A percentile compares a stretch with the other conserved stretches of the same genome.
These are phyloP conservation scores for Cercospora zeina DNA, from an alignment of 2,329 filamentous ascomycete species.

Conservation along the genomic window DNA sequence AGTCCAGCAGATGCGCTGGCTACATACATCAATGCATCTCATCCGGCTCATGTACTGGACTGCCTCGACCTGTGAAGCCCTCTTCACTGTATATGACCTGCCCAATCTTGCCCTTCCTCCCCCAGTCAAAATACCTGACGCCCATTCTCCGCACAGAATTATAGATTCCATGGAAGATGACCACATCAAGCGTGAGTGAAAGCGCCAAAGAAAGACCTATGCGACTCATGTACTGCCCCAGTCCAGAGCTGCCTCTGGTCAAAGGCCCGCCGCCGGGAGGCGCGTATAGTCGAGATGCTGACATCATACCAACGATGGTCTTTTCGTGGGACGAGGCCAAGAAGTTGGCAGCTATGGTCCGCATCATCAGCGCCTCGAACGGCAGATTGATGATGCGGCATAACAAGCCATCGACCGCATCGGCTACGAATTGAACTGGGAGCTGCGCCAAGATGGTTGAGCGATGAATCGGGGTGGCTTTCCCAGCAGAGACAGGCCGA, in stretches of 20 bases:
- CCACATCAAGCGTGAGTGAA: slow-evolving; percentile 22
- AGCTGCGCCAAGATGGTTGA: slow-evolving; percentile 32
- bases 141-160: slow-evolving; percentile 26
- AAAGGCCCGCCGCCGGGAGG: slow-evolving; percentile 23
- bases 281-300: slow-evolving; percentile 15
- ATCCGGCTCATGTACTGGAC: neutral
- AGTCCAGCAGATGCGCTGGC: neutral
- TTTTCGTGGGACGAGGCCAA: slow-evolving; percentile 21
- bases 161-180: slow-evolving; percentile 30
- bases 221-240: slow-evolving; percentile 23
- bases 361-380: slow-evolving; percentile 32
- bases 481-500: slow-evolving; percentile 2
- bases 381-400: slow-evolving; percentile 30
- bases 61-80: neutral
- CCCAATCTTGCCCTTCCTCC: slow-evolving; percentile 19
- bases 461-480: slow-evolving; percentile 21
- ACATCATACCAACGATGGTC: neutral
- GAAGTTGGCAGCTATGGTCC: slow-evolving; percentile 28
- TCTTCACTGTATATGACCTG: slow-evolving; percentile 18
- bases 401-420: slow-evolving; percentile 30
- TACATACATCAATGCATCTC: neutral
- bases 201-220: slow-evolving; percentile 32
- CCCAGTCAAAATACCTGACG: slow-evolving; percentile 29
- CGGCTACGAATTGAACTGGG: slow-evolving; percentile 28
- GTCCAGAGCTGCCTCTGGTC: neutral